Evolutionary conservation across 148 eudicot species (phyloP), one percentile per base, ranked within the genome.

Genomic region (Rhododendron griersonianum): DNA sequence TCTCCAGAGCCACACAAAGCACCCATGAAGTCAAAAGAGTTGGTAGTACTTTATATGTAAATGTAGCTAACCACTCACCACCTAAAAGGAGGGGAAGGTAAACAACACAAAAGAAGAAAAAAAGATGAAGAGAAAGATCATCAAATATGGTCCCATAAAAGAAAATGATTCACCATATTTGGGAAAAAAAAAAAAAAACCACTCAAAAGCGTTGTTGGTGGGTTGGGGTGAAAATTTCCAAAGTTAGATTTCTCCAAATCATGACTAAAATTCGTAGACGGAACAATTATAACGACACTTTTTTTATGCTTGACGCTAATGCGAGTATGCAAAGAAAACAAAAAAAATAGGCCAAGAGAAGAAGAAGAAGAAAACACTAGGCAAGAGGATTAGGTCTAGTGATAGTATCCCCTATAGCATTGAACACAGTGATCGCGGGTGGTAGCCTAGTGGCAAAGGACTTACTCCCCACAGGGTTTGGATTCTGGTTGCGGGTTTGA

Each of bases 161-260:
- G 15, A 81, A 59, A 61, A 84, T 55, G 39, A 74, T 84, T 5
- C 45, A 50, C 35, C 30, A 11, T 75, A 61, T 44, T 65, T 48
- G 76, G 63, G 44, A 47, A 11, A 3, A 11, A 19, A 61, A 19
- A 61, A 61, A 19, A 11, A 13, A 71, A 28, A 71, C 16, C 39
- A 71, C 18, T 71, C 41, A 5, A 30, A 85, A 51, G 82, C 45
- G 3, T 39, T 41, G 83, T 45, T 85, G 87, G 83, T 79, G 83
- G 83, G 79, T 65, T 59, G 35, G 86, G 87, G 45, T 78, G 81
- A 41, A 71, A 61, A 30, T 39, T 13, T 85, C 51, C 15, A 81
- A 30, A 5, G 5, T 37, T 41, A 39, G 45, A 15, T 51, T 33
- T 81, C 44, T 81, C 67, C 45, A 81, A 81, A 53, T 81, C 83